Evolutionary conservation across 2,329 filamentous ascomycete genomes (phyloP), one percentile per base, ranked within the genome.

Genomic region (Fusarium clavum): DNA sequence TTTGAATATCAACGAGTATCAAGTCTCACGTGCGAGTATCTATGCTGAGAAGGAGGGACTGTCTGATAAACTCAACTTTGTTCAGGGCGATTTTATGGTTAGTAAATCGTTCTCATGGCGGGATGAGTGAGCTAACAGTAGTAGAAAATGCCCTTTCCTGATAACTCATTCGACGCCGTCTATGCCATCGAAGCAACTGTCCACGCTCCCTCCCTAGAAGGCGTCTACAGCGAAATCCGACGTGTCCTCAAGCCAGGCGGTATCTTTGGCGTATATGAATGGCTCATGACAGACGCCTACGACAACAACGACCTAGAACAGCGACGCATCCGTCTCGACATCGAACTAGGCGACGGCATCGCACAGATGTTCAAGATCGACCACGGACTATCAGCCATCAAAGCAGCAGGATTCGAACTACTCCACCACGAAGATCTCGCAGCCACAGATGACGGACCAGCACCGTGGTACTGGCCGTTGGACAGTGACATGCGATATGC

Each of bases 121-220:
- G 3, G 6, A 14, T 13, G n/a, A 7, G 3, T 16, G 1, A 22
- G 3, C 62, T 76, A 54, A 77, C 20, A 1, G 13, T 12, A 18
- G 8, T 27, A 92, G 90, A 94, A 97, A 90, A 97, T 98, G 92
- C 90, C 90, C 14, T 98, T 98, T 84, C 90, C 92, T 41, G 92
- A 96, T 77, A 93, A 97, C 86, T 89, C 86, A 10, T 98, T 98
- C 81, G 96, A 98, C 75, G 94, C 94, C 57, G 94, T 98, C 54
- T 98, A 98, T 78, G 95, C 94, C 53, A 98, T 99, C 74, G 96
- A 99, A 83, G 96, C 96, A 6, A 99, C 96, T 2, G 93, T 97
- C 53, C 96, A 99, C 79, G 96, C 96, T 1, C 96, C 95, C 44
- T 92, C 90, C 45, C 88, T 98, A 8, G 92, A 94, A 77, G 94